Evolutionary conservation across 495 filamentous ascomycete genomes (phyloP).

Genomic region (Penicillium cinerascens): DNA sequence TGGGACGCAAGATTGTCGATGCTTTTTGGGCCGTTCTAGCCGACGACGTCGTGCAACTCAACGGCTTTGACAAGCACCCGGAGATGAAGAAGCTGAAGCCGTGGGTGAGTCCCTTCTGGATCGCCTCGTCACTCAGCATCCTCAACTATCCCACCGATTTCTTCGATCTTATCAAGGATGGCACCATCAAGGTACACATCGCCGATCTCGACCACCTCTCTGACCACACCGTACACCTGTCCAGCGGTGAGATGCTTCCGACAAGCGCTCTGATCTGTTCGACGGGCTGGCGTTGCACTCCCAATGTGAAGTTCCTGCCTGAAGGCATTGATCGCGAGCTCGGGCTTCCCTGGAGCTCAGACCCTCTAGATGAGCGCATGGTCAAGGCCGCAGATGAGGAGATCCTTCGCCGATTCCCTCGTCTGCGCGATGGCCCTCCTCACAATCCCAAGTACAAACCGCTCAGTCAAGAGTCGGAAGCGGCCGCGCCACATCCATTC

Average conservation of each 20-base stretch:
- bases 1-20: conserved; percentile 67
- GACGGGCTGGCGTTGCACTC: conserved; percentile 65
- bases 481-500: conserved; percentile 38
- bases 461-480: conserved; percentile 28
- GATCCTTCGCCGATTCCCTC: conserved; percentile 65
- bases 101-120: conserved; percentile 62
- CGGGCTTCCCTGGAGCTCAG: conserved; percentile 35
- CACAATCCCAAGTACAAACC: conserved; percentile 29
- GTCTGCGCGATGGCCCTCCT: conserved; percentile 45
- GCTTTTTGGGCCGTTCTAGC: conserved; percentile 63
- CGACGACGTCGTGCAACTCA: conserved; percentile 56
- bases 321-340: conserved; percentile 39
- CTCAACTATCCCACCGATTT: conserved; percentile 67
- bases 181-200: conserved; percentile 58
- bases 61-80: conserved; percentile 57
- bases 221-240: conserved; percentile 50
- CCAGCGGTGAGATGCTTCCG: conserved; percentile 49
- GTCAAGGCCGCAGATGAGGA: conserved; percentile 56
- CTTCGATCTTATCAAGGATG: conserved; percentile 57
- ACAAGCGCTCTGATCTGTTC: conserved; percentile 63
- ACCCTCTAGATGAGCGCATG: conserved; percentile 25
- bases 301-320: conserved; percentile 62
- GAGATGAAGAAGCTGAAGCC: conserved; percentile 66
- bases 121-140: conserved; percentile 58
- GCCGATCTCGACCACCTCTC: conserved; percentile 56